phyloP scores from a whole-genome alignment of 805 yeast genomes.

The Kuraishia piskuri region DNA sequence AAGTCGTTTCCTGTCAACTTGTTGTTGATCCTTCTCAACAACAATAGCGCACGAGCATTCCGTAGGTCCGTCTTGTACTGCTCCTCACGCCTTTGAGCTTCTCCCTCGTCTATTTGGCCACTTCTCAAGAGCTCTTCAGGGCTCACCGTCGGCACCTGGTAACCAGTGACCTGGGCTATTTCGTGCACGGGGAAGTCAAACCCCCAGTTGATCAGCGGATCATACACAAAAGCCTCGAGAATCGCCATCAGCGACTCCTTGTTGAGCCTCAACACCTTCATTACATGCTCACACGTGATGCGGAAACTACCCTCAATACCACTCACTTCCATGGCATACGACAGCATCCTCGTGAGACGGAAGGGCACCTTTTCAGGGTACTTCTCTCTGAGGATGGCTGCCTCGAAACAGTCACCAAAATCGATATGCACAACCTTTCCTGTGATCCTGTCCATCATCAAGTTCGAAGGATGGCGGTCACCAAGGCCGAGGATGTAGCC shows the following conservation, averaged over 20 bases:
- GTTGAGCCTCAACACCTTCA: slow-evolving; percentile 89
- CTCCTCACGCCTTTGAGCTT: slow-evolving; percentile 60
- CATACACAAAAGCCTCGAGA: slow-evolving; percentile 95
- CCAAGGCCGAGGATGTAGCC: slow-evolving; percentile 96
- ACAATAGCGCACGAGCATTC: slow-evolving; percentile 86
- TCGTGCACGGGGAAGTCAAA: slow-evolving; percentile 85
- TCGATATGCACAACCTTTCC: slow-evolving; percentile 97
- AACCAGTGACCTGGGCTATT: slow-evolving; percentile 66
- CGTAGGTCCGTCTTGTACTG: slow-evolving; percentile 68
- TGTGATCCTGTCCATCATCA: slow-evolving; percentile 89
- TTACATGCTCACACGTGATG: slow-evolving; percentile 93
- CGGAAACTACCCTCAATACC: slow-evolving; percentile 97
- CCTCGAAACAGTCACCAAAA: slow-evolving; percentile 98
- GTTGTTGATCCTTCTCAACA: slow-evolving; percentile 81
- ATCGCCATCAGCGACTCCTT: slow-evolving; percentile 97
- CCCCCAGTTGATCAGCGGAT: slow-evolving; percentile 98
- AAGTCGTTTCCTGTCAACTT: slow-evolving; percentile 93
- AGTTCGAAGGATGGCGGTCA: slow-evolving; percentile 94
- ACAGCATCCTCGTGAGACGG: slow-evolving; percentile 91
- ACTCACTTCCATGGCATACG: slow-evolving; percentile 97
- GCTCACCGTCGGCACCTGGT: slow-evolving; percentile 56
- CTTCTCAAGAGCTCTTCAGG: slow-evolving; percentile 62
- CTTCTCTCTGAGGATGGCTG: slow-evolving; percentile 92
- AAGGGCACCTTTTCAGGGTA: slow-evolving; percentile 98
- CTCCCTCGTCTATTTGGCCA: slow-evolving; percentile 71